These are phyloP conservation scores for Phaffomyces thermotolerans DNA, from an alignment of 805 yeast species.

Conservation along the genomic window DNA sequence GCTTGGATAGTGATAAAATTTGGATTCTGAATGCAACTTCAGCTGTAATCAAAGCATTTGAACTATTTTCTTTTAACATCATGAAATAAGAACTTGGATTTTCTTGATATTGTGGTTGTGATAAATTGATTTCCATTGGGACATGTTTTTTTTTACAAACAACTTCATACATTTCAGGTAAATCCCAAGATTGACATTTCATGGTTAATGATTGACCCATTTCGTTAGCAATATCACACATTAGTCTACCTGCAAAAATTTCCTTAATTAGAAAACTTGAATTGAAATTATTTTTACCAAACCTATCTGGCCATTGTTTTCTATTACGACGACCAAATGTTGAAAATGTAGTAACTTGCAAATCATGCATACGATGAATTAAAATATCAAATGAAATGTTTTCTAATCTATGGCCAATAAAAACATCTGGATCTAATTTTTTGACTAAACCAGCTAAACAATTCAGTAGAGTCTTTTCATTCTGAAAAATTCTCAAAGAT, in stretches of 20 bases:
- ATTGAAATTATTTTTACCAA: slow-evolving; percentile 46
- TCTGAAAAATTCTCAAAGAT: slow-evolving; percentile 52
- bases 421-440: slow-evolving; percentile 80
- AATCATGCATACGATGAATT: slow-evolving; percentile 71
- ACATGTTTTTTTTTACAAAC: slow-evolving; percentile 59
- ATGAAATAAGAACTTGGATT: slow-evolving; percentile 62
- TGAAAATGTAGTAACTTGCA: slow-evolving; percentile 70
- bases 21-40: slow-evolving; percentile 78
- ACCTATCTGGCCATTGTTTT: slow-evolving; percentile 69
- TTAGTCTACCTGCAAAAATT: slow-evolving; percentile 73
- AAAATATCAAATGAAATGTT: slow-evolving; percentile 71
- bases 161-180: slow-evolving; percentile 82
- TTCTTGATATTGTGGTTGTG: slow-evolving; percentile 54
- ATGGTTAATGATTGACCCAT: slow-evolving; percentile 88
- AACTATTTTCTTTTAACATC: slow-evolving; percentile 62
- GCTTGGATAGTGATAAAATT: slow-evolving; percentile 81
- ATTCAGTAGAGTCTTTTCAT: slow-evolving; percentile 66
- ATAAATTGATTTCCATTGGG: slow-evolving; percentile 67
- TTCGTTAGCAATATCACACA: slow-evolving; percentile 91
- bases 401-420: slow-evolving; percentile 83
- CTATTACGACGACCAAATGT: slow-evolving; percentile 77
- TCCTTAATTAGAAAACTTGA: slow-evolving; percentile 56
- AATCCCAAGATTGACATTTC: slow-evolving; percentile 92
- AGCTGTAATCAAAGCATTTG: slow-evolving; percentile 62
- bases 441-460: slow-evolving; percentile 69